Evolutionary conservation across 495 filamentous ascomycete genomes (phyloP), one percentile per base, ranked within the genome.

Genomic region (Aspergillus nanangensis): DNA sequence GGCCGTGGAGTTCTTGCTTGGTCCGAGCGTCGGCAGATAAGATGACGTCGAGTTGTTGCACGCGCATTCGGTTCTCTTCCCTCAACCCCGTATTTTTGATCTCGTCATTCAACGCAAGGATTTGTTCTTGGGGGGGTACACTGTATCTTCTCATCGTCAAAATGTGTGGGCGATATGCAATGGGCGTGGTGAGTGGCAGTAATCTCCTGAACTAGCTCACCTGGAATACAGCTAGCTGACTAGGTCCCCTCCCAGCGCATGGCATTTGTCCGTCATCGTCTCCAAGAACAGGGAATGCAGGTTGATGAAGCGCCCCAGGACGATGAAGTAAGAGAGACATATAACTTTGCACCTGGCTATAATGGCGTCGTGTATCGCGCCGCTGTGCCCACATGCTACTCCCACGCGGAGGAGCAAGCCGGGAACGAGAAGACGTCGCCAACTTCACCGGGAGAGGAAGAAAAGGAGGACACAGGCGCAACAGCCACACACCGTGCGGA

Each of bases 301-400:
- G 85, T 91, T 5, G 77, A 87, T 44, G 85, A 93, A 35, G 83
- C 79, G 4, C 87, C 88, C 11, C 80, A 82, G 2, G 88, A 95
- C 48, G 78, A 81, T 18, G 80, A 81, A 22, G 78, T 87, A 2
- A 76, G 87, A 37, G 86, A 89, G 56, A 87, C 78, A 39, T 95
- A 93, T 67, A 98, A 98, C 59, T 93, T 98, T 55, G 89, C 93
- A 0, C 93, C 93, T 0, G 86, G 90, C 1, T 86, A 86, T 55
- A 70, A 88, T 57, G 91, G 94, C 37, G 76, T 87, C 13, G 85
- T 98, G 18, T 96, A 96, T 57, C 81, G 91, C 51, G 91, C 88
- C 22, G 79, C 90, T 17, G 66, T 44, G 31, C 25, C 70, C 1
- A 71, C 1, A 58, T 57, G 33, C 41, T 11, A 37, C n/a, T n/a